Percentiles rank a stretch among this genome's conserved stretches.
phyloP scores from a whole-genome alignment of 768 basidiomycete species.

The Kwoniella sp. region DNA sequence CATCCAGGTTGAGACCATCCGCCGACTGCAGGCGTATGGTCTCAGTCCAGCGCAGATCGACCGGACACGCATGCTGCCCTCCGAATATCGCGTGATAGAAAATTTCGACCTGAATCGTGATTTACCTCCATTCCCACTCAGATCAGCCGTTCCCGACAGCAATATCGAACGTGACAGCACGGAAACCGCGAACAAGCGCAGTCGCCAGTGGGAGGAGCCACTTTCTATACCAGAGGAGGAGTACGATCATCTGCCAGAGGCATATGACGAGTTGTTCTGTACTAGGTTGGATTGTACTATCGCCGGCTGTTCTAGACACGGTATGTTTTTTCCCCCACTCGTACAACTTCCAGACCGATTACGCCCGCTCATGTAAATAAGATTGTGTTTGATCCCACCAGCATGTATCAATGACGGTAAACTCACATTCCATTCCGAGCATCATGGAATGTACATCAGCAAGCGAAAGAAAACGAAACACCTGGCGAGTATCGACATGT shows the following conservation, averaged over 20 bases:
- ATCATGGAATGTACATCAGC: too few species aligned
- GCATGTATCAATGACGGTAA: background rate
- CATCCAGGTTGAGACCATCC: slow-evolving; percentile 18
- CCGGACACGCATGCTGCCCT: slow-evolving; percentile 11
- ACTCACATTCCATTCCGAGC: slow-evolving; percentile 2
- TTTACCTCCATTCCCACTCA: slow-evolving; percentile 20
- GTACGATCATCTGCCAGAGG: background rate
- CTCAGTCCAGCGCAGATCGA: slow-evolving; percentile 9
- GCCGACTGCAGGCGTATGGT: background rate
- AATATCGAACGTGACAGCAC: background rate
- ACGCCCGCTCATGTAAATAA: too few species aligned
- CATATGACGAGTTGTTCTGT: slow-evolving; percentile 4
- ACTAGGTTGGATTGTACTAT: slow-evolving; percentile 9
- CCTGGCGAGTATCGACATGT: background rate
- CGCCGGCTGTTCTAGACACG: slow-evolving; percentile 15
- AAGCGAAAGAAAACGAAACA: too few species aligned
- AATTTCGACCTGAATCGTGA: slow-evolving; percentile 14
- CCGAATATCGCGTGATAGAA: background rate
- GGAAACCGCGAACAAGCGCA: background rate
- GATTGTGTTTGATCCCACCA: too few species aligned
- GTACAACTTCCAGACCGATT: too few species aligned
- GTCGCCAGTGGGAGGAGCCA: slow-evolving; percentile 20
- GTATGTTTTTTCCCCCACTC: slow-evolving; percentile 1
- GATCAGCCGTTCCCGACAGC: too few species aligned
- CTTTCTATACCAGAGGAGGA: slow-evolving; percentile 2